Evolutionary conservation across 768 basidiomycete genomes (phyloP), one percentile per base, ranked within the genome.

Genomic region (Lyophyllum shimeji): DNA sequence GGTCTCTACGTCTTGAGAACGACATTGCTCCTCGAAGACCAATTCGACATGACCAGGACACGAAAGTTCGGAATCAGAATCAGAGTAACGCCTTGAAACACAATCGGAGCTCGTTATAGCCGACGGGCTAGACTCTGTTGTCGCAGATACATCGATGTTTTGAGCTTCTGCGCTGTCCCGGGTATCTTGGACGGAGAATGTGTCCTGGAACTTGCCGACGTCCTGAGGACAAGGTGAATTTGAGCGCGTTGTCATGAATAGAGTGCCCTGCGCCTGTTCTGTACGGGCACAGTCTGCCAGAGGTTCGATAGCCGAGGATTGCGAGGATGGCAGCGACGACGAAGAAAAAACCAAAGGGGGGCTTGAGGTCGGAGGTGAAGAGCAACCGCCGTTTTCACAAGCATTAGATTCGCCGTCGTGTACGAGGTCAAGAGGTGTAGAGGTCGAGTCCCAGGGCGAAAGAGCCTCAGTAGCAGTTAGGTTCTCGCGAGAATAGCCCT

Each of bases 361-460:
- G 58, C 80, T 83, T 9, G 82, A 84, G 57, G 74, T 77, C 24
- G 78, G 80, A 33, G 70, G 63, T 43, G 72, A 72, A 12, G 60
- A 57, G 8, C 60, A 21, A 27, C 6, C 13, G 21, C 33, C 25
- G 25, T 33, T 17, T 31, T 44, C 51, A 20, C 18, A 12, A 52
- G 51, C 29, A 31, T 15, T 52, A n/a, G 18, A 25, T 43, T 11
- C 42, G 7, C 21, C 13, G 11, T 31, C 18, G 15, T 15, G 39
- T 39, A n/a, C 37, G 37, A 24, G 37, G 25, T 18, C 12, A 27
- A 9, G 37, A 20, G 24, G 23, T 5, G 2, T 2, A n/a, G 46
- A 46, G 27, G 46, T 13, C 6, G 17, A 29, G 3, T 46, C n/a
- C 7, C 17, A 7, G 46, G 46, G 17, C 17, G 45, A 27, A 44